A percentile compares a stretch with the other conserved stretches of the same genome.
Conservation (phyloP, 2,329 filamentous ascomycete species). For the Apiospora malaysiana region DNA sequence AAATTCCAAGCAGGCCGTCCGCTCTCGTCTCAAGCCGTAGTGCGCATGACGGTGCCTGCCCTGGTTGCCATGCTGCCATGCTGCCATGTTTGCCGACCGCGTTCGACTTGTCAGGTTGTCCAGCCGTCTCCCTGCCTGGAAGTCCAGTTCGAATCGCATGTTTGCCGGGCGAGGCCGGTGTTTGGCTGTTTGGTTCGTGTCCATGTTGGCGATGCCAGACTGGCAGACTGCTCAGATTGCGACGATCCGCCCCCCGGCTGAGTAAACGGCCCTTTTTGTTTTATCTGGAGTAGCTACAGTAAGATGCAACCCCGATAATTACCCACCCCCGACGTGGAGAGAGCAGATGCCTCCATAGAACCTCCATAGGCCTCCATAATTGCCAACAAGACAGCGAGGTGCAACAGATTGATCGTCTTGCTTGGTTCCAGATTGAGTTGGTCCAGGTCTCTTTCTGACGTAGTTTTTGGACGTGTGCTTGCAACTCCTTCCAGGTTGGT, state of each 20-base stretch:
- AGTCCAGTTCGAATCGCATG: background rate
- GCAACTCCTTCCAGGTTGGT: too few species aligned
- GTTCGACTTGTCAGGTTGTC: background rate
- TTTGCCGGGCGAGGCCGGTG: background rate
- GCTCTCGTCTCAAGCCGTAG: background rate
- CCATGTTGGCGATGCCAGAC: background rate
- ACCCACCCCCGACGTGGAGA: slow-evolving; percentile 12
- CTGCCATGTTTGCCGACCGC: background rate
- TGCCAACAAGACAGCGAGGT: background rate
- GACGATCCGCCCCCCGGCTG: slow-evolving; percentile 2
- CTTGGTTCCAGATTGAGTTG: slow-evolving; percentile 3
- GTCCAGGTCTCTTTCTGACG: slow-evolving; percentile 6
- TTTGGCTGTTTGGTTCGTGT: background rate
- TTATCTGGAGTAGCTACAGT: slow-evolving; percentile 9
- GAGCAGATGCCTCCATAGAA: slow-evolving; percentile 1
- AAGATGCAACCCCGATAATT: slow-evolving; percentile 4
- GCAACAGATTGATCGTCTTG: background rate
- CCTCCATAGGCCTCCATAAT: slow-evolving; percentile 4
- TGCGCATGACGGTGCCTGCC: background rate
- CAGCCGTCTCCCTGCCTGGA: background rate
- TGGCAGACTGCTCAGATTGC: background rate
- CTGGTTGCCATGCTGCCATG: background rate
- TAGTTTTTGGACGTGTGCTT: background rate
- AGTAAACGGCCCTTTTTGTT: slow-evolving; percentile 18
- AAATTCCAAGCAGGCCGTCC: slow-evolving; percentile 1